Base-by-base conservation (phyloP, 345 rosid genomes). In the Eutrema heterophyllum region DNA sequence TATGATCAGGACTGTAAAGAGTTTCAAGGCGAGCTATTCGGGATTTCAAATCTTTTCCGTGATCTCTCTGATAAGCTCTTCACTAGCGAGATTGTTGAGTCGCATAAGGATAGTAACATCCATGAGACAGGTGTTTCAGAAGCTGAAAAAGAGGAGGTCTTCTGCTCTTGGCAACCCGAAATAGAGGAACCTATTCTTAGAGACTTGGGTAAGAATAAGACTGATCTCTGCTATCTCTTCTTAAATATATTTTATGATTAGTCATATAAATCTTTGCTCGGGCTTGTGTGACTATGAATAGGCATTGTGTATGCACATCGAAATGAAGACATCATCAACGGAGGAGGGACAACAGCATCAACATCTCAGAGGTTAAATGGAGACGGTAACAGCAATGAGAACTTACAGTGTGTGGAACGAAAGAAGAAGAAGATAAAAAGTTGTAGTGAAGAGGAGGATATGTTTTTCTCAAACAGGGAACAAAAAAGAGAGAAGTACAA, bases 11-110 rank as follows among this genome's bases (percentile, higher is more conserved):
- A 95, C 77, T 92, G 93, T 80, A 95, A 90, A 78, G 88, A 90
- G 74, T 92, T 87, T 73, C 92, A 90, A 80, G 96, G 98, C 1
- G 97, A 92, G 84, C 88, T 95, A 41, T 95, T 95, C 18, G 99
- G 99, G 60, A 88, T 95, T 62, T 87, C 93, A 72, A 95, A 95
- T 80, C 82, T 95, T 60, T 95, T 95, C 58, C 92, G 89, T 4
- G 92, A 95, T 82, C 87, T 95, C 63, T 95, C 97, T 21, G 92
- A 90, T 73, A 87, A 89, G 66, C 92, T 87, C 71, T 92, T 95
- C 78, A 90, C 97, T 38, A 90, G 97, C 61, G 91, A 89, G 74
- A 84, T 95, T 64, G 81, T 95, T 11, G 90, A 91, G 70, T 72
- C 64, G 32, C 83, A 72, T 60, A 82, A 78, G 68, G 78, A 82